phyloP scores from a whole-genome alignment of 345 rosid genomes.

The Dipteronia dyeriana region DNA sequence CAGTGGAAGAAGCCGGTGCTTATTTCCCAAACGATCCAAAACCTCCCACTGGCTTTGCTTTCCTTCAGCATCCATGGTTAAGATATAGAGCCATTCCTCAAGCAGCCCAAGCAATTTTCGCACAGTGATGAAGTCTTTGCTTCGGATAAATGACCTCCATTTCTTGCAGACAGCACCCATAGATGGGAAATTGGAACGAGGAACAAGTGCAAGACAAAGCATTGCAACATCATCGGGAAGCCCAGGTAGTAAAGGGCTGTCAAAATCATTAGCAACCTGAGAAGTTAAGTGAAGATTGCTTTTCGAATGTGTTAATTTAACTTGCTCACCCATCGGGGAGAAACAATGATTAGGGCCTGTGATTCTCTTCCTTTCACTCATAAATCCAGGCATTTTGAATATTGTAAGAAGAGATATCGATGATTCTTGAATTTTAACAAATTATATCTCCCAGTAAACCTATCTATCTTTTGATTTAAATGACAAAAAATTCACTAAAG shows the following conservation, averaged over 20 bases:
- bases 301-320: constrained; percentile 30
- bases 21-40: constrained; percentile 61
- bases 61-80: constrained; percentile 58
- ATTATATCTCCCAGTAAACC: constrained; percentile 34
- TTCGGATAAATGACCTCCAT: constrained; percentile 79
- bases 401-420: constrained; percentile 19
- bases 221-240: constrained; percentile 90
- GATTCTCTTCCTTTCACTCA: constrained; percentile 55
- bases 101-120: constrained; percentile 69
- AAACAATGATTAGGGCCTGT: constrained; percentile 40
- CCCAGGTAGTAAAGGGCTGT: constrained; percentile 66
- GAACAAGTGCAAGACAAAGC: constrained; percentile 79
- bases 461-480: constrained; percentile 27
- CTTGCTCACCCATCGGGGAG: constrained; percentile 25
- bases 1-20: constrained; percentile 55
- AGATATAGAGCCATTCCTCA: constrained; percentile 85
- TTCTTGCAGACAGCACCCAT: constrained; percentile 82
- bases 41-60: constrained; percentile 90
- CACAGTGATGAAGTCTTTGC: constrained; percentile 74
- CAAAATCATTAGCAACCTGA: constrained; percentile 33
- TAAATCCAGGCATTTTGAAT: constrained; percentile 47
- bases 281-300: constrained; percentile 37
- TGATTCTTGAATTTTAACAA: constrained; percentile 21
- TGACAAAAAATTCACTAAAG: constrained; percentile 37
- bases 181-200: constrained; percentile 63